Conservation (phyloP, 495 filamentous ascomycete genomes). For the Talaromyces liani region DNA sequence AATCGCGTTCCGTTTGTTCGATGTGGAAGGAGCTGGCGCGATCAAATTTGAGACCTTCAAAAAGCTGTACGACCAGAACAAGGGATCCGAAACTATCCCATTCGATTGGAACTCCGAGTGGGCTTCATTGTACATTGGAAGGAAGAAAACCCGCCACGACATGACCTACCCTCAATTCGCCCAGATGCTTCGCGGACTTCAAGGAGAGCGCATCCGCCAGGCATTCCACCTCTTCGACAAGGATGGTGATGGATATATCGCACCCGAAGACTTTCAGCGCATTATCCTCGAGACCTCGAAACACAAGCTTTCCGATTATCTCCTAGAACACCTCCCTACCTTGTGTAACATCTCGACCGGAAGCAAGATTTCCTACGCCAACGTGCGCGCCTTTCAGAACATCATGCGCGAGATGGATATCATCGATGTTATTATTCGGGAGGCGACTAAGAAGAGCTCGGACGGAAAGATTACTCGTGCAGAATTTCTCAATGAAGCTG, state of each 20-base stretch:
- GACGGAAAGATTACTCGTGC: conserved; percentile 91
- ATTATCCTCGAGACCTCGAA: conserved; percentile 90
- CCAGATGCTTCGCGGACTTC: conserved; percentile 93
- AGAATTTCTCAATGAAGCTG: conserved; percentile 93
- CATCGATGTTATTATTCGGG: conserved; percentile 83
- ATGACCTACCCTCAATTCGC: conserved; percentile 96
- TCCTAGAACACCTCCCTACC: conserved; percentile 87
- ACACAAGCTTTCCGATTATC: conserved; percentile 95
- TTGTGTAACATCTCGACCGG: conserved; percentile 91
- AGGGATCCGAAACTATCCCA: conserved; percentile 70
- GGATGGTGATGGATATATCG: conserved; percentile 94
- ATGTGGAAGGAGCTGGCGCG: conserved; percentile 67
- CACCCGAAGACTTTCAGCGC: conserved; percentile 90
- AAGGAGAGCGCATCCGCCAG: conserved; percentile 91
- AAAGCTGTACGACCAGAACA: conserved; percentile 72
- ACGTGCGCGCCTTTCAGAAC: conserved; percentile 95
- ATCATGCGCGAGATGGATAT: conserved; percentile 96
- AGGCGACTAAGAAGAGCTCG: conserved; percentile 70
- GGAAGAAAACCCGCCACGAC: conserved; percentile 72
- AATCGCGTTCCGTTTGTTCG: conserved; percentile 95
- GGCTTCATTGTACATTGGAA: conserved; percentile 90
- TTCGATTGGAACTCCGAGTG: conserved; percentile 97
- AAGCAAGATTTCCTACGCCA: conserved; percentile 93
- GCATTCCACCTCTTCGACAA: conserved; percentile 90
- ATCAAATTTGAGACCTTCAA: conserved; percentile 86